Conservation (phyloP, 1,139 yeast genomes). For the Sugiyamaella novakii region DNA sequence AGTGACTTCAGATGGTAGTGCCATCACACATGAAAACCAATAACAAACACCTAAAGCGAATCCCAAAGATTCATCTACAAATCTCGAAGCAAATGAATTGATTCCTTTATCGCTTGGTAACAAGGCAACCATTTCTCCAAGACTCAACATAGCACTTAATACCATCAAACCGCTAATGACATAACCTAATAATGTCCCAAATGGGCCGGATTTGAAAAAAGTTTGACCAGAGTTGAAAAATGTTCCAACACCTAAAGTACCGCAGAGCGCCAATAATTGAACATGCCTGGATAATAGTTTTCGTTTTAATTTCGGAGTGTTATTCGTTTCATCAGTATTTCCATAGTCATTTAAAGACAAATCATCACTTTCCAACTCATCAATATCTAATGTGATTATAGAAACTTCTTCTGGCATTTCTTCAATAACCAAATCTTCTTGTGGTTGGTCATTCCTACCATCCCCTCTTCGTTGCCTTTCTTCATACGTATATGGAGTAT, state of each 20-base stretch:
- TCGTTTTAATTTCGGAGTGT: constrained; percentile 44
- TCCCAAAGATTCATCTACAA: constrained; percentile 85
- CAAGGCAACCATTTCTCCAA: constrained; percentile 85
- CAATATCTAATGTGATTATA: constrained; percentile 33
- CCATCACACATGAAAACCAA: constrained; percentile 72
- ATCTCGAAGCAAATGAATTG: constrained; percentile 61
- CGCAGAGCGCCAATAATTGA: constrained; percentile 82
- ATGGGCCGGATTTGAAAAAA: constrained; percentile 76
- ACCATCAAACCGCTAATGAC: constrained; percentile 67
- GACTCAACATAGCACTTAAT: constrained; percentile 67
- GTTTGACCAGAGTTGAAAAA: constrained; percentile 78
- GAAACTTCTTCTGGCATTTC: constrained; percentile 28
- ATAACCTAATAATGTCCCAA: constrained; percentile 77
- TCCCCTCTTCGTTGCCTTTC: constrained; percentile 25
- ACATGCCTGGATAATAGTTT: constrained; percentile 68
- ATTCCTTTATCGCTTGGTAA: constrained; percentile 80
- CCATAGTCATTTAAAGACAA: constrained; percentile 22
- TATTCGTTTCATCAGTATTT: constrained; percentile 11
- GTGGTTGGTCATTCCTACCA: constrained; percentile 12
- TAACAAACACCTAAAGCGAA: constrained; percentile 79
- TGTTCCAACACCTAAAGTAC: constrained; percentile 82
- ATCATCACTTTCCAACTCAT: constrained; percentile 33
- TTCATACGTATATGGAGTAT: constrained; percentile 32
- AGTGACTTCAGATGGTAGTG: constrained; percentile 77
- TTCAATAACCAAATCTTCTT: constrained; percentile 20